phyloP scores from a whole-genome alignment of 768 basidiomycete species.

The Suillus spraguei region DNA sequence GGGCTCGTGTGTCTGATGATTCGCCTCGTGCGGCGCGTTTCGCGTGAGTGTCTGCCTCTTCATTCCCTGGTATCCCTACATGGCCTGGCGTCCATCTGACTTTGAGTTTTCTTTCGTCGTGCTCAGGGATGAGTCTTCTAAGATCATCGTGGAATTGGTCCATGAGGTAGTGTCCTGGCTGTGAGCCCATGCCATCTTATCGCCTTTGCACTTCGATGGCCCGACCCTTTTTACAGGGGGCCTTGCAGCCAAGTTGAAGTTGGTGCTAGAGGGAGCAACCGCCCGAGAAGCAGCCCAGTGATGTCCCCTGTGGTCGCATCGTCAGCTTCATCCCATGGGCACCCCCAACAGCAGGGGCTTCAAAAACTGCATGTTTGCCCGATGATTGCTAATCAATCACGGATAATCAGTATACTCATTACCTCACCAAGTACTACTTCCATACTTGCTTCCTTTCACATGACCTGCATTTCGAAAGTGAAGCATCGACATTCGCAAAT shows the following conservation, averaged over 20 bases:
- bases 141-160: no score
- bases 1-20: no score
- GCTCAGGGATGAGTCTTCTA: no score
- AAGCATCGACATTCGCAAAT: slow-evolving; percentile 3
- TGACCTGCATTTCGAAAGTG: not conserved
- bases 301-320: not conserved
- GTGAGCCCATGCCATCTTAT: slow-evolving; percentile 91
- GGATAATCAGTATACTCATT: not conserved
- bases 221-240: slow-evolving; percentile 69
- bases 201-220: slow-evolving; percentile 80
- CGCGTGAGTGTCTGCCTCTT: no score
- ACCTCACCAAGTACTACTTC: not conserved
- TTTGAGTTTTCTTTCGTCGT: no score
- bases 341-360: not conserved
- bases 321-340: no score
- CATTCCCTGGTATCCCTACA: no score
- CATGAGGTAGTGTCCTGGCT: no score
- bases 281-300: slow-evolving; percentile 30
- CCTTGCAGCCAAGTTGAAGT: slow-evolving; percentile 51
- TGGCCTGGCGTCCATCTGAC: no score
- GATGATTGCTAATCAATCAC: not conserved
- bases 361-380: not conserved
- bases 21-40: no score
- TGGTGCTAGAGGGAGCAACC: slow-evolving; percentile 37
- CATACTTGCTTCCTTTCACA: not conserved